Evolutionary conservation across 1,139 yeast genomes (phyloP).

Genomic region (Blastobotrys capitulatus): DNA sequence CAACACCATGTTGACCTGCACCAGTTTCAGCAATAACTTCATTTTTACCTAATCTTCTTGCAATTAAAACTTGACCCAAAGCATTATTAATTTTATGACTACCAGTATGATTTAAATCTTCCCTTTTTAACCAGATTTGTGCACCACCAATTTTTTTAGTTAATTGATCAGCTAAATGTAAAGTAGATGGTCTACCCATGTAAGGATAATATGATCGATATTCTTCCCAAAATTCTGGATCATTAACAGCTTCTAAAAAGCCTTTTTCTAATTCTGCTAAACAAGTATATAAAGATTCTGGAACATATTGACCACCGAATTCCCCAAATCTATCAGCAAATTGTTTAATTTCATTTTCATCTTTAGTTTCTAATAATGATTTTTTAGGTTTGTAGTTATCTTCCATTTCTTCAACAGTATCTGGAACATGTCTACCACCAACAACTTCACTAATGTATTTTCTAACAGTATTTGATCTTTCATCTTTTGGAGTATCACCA

Average conservation of each 20-base stretch:
- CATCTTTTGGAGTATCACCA: slow-evolving; percentile 54
- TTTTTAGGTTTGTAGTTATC: slow-evolving; percentile 28
- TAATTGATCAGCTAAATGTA: slow-evolving; percentile 86
- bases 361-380: slow-evolving; percentile 18
- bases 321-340: slow-evolving; percentile 61
- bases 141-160: slow-evolving; percentile 94
- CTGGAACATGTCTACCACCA: slow-evolving; percentile 47
- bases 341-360: slow-evolving; percentile 21
- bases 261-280: slow-evolving; percentile 82
- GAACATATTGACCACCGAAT: slow-evolving; percentile 98
- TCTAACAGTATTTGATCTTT: slow-evolving; percentile 56
- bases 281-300: slow-evolving; percentile 92
- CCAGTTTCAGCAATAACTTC: slow-evolving; percentile 98
- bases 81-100: slow-evolving; percentile 97
- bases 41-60: slow-evolving; percentile 85
- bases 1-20: slow-evolving; percentile 99
- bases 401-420: slow-evolving; percentile 13
- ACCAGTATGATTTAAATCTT: slow-evolving; percentile 96
- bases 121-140: slow-evolving; percentile 95
- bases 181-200: slow-evolving; percentile 93
- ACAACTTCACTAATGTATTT: slow-evolving; percentile 64
- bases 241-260: slow-evolving; percentile 81
- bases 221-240: slow-evolving; percentile 90
- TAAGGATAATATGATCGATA: slow-evolving; percentile 75
- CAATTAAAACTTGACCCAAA: slow-evolving; percentile 86